Evolutionary conservation across 2,329 filamentous ascomycete species (phyloP), one percentile per base, ranked within the genome.

Genomic region (Samsoniella hepiali): DNA sequence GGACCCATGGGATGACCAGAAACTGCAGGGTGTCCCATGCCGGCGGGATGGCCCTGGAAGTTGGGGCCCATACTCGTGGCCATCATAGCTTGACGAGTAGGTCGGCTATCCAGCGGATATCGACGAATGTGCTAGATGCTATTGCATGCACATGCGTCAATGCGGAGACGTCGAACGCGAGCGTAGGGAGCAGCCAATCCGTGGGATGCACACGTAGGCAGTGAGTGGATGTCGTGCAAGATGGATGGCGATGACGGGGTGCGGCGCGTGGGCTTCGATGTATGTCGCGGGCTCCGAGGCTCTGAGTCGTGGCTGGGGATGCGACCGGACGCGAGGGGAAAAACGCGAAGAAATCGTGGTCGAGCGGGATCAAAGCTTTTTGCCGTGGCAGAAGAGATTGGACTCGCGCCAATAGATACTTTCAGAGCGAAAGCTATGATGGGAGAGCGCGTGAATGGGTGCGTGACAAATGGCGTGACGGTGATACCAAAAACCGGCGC

Each of bases 21-120:
- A 68, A 89, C 86, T 68, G 87, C 88, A 67, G 88, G 88, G 74
- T 90, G 88, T 70, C 82, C 89, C 86, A 92, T 90, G 73, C 81
- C 86, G 71, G 81, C 85, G 68, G 88, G 87, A 79, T 91, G 88
- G 75, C 88, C 87, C 72, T 79, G 76, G 71, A 87, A 90, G 72
- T 84, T 81, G 69, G 84, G 84, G 68, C 80, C 81, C 78, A 88
- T 85, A 76, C 84, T 87, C 66, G 75, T 73, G 69, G 88, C 84
- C 88, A 91, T 91, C 88, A 90, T 91, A 72, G 79, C 73, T 69
- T 50, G 62, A 61, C 68, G 63, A 65, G 61, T 54, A 68, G 70
- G 79, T 78, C 82, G 81, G 81, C 73, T 79, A 82, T 81, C 82
- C 84, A 71, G 82, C 85, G 83, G 84, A 85, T 83, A 81, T 83